These are phyloP conservation scores for Lecanosticta acicola DNA, from an alignment of 2,329 filamentous ascomycete species.

Conservation along the genomic window DNA sequence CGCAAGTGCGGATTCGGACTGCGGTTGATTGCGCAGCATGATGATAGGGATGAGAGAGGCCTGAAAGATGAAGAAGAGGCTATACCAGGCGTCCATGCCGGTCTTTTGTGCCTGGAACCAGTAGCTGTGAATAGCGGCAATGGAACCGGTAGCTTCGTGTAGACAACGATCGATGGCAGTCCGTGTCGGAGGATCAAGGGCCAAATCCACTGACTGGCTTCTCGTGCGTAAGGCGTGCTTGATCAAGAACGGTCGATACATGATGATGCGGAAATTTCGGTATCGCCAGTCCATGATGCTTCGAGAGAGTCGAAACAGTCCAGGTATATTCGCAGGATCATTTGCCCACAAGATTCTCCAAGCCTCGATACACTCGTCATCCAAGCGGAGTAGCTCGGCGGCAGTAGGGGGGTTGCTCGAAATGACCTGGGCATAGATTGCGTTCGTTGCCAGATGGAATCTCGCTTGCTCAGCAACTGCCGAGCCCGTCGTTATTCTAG, in stretches of 20 bases:
- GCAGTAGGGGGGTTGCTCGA: slow-evolving; percentile 41
- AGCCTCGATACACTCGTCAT: slow-evolving; percentile 36
- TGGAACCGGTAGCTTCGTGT: slow-evolving; percentile 38
- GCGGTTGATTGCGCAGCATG: slow-evolving; percentile 42
- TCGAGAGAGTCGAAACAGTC: slow-evolving; percentile 38
- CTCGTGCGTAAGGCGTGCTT: slow-evolving; percentile 31
- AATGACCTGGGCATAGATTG: slow-evolving; percentile 44
- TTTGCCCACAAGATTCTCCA: slow-evolving; percentile 38
- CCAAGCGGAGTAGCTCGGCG: slow-evolving; percentile 38
- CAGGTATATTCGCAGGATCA: slow-evolving; percentile 30
- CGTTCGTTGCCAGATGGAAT: slow-evolving; percentile 43
- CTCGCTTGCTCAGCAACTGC: slow-evolving; percentile 41
- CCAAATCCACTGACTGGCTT: slow-evolving; percentile 8
- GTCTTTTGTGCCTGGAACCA: slow-evolving; percentile 37
- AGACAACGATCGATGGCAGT: slow-evolving; percentile 37
- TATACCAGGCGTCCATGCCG: slow-evolving; percentile 43
- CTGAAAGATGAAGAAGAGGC: slow-evolving; percentile 47
- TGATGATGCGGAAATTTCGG: slow-evolving; percentile 45
- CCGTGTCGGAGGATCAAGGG: slow-evolving; percentile 15
- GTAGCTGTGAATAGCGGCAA: slow-evolving; percentile 37
- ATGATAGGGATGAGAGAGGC: slow-evolving; percentile 46
- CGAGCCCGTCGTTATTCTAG: slow-evolving; percentile 40
- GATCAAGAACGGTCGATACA: slow-evolving; percentile 46
- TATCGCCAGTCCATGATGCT: slow-evolving; percentile 42
- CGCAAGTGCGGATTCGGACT: slow-evolving; percentile 32